Evolutionary conservation across 495 filamentous ascomycete genomes (phyloP), one percentile per base, ranked within the genome.

Genomic region (Darksidea phi): DNA sequence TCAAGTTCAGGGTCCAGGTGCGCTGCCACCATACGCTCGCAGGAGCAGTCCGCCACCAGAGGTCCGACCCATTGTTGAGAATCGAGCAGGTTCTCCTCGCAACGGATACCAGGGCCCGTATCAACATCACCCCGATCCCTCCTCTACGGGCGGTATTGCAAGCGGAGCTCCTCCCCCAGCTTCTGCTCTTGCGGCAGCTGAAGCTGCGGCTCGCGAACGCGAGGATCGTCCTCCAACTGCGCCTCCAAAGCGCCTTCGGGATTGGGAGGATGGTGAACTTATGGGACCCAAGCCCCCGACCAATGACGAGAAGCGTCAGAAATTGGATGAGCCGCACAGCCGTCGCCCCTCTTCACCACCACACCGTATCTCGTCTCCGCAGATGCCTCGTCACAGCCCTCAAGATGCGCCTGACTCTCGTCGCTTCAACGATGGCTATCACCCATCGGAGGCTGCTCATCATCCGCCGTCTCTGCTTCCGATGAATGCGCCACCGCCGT

Each of bases 391-490:
- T 37, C 86, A 85, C 51, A 91, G 86, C 74, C 90, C 92, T 12
- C 90, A 90, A 8, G 90, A 93, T 67, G 81, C 89, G 6, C 90
- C 93, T 66, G 82, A 85, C 28, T 76, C 80, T 54, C 78, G 78
- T 5, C 79, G 80, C 7, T 71, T 72, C 23, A 87, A 88, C 54
- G 88, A 92, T 47, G 82, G 80, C 47, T 95, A 95, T 64, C 88
- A 95, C 66, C 91, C 91, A 6, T 95, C 91, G 1, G 91, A 95
- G 69, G 89, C 89, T 24, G 90, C 91, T 5, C 91, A 95, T 73
- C 91, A 95, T 68, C 88, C 88, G 10, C 87, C 84, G 21, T 71
- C 86, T 2, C 77, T 91, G 57, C 83, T 86, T 15, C 83, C 87
- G 17, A 85, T 88, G 61, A 59, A 63, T 32, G 18, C 52, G 18